phyloP scores from a whole-genome alignment of 768 basidiomycete genomes.

The Mycena polygramma region DNA sequence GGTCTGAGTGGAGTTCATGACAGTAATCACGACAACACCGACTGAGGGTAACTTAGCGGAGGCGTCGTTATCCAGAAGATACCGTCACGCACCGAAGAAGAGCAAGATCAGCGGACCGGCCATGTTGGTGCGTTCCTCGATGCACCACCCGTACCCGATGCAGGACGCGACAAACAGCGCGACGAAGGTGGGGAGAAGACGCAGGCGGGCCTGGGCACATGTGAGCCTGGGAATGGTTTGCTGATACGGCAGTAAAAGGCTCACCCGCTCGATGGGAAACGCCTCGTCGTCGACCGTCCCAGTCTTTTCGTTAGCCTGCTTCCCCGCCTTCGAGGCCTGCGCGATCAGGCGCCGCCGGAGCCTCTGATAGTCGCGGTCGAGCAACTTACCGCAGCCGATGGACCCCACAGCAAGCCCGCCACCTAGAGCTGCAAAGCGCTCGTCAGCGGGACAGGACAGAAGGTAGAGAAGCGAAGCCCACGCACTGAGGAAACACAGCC shows the following conservation, averaged over 20 bases:
- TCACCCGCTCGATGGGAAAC: conserved; percentile 70
- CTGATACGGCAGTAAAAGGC: no score
- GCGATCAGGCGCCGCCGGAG: neutral
- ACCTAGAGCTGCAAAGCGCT: conserved; percentile 16
- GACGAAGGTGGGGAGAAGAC: conserved; percentile 58
- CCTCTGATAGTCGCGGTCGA: conserved; percentile 34
- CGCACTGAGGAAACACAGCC: conserved; percentile 75
- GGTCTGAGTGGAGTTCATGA: conserved; percentile 72
- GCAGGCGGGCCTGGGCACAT: conserved; percentile 57
- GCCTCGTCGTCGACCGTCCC: conserved; percentile 11
- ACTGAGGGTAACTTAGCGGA: conserved; percentile 51
- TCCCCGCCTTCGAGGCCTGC: conserved; percentile 41
- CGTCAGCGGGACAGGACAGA: neutral
- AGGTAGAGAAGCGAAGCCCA: neutral
- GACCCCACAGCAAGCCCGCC: conserved; percentile 23
- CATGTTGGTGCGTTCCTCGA: conserved; percentile 62
- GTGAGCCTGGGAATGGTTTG: no score
- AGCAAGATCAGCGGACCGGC: conserved; percentile 69
- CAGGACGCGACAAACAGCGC: conserved; percentile 55
- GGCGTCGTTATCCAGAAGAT: neutral
- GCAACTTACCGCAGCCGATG: conserved; percentile 14
- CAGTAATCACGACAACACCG: conserved; percentile 57
- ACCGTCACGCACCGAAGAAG: neutral
- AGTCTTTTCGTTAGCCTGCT: no score
- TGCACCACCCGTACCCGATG: conserved; percentile 73